Evolutionary conservation across 805 yeast genomes (phyloP).

Genomic region (Candida pseudoglaebosa): DNA sequence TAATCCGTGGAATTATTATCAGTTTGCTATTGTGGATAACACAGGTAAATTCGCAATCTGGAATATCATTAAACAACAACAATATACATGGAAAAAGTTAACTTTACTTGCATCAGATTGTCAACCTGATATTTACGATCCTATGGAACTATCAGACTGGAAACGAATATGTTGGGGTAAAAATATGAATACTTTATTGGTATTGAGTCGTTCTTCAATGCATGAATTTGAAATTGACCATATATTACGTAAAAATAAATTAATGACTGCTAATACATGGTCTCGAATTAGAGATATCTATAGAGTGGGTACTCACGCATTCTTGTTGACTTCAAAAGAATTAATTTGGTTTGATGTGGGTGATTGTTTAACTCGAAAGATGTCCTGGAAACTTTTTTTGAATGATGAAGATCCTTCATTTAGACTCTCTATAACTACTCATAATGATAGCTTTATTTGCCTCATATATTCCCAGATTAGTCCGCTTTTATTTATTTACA

Average conservation of each 20-base stretch:
- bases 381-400: conserved; percentile 74
- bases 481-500: conserved; percentile 28
- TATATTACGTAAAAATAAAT: conserved; percentile 18
- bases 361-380: conserved; percentile 39
- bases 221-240: conserved; percentile 21
- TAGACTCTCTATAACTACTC: conserved; percentile 28
- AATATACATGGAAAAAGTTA: neutral
- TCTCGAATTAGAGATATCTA: conserved; percentile 45
- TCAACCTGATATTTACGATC: conserved; percentile 28
- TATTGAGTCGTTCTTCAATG: conserved; percentile 43
- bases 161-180: conserved; percentile 48
- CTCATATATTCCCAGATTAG: conserved; percentile 23
- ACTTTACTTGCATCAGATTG: neutral
- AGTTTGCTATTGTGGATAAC: conserved; percentile 45
- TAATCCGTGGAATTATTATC: conserved; percentile 37
- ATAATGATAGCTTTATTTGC: conserved; percentile 20
- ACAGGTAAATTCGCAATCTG: conserved; percentile 51
- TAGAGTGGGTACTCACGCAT: conserved; percentile 31
- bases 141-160: conserved; percentile 54
- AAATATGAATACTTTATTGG: conserved; percentile 21
- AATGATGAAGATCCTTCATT: conserved; percentile 53
- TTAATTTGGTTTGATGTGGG: conserved; percentile 46
- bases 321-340: conserved; percentile 65
- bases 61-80: conserved; percentile 11
- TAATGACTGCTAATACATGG: conserved; percentile 52